Evolutionary conservation across 2,329 filamentous ascomycete species (phyloP).

Genomic region (Kalaharituber pfeilii): DNA sequence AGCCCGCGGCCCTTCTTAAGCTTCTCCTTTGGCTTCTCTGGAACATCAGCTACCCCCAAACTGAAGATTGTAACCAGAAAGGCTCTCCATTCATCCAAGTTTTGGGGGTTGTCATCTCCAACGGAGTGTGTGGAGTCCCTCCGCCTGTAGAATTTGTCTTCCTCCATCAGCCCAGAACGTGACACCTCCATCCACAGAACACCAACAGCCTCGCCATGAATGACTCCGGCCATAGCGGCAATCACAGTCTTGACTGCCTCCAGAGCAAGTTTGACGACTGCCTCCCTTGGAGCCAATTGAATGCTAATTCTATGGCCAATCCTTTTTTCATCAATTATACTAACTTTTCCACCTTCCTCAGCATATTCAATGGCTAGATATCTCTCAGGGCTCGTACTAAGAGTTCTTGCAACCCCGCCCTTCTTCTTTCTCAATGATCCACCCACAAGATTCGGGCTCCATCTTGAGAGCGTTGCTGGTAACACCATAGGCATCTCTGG

Average conservation of each 20-base stretch:
- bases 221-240: constrained; percentile 14
- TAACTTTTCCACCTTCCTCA: constrained; percentile 20
- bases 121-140: background rate
- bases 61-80: constrained; percentile 22
- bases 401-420: constrained; percentile 20
- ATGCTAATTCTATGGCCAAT: constrained; percentile 21
- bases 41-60: constrained; percentile 19
- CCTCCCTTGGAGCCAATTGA: constrained; percentile 20
- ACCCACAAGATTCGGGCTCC: constrained; percentile 21
- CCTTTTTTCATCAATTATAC: constrained; percentile 21
- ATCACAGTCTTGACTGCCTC: constrained; percentile 20
- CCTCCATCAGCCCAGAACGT: constrained; percentile 12
- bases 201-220: constrained; percentile 20
- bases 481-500: constrained; percentile 16
- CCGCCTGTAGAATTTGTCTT: background rate
- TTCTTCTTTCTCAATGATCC: constrained; percentile 21
- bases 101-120: background rate
- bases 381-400: constrained; percentile 19
- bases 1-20: constrained; percentile 18
- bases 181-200: constrained; percentile 21
- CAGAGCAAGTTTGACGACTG: constrained; percentile 19
- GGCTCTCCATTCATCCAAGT: constrained; percentile 19
- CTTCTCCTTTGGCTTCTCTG: constrained; percentile 17
- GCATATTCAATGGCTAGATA: constrained; percentile 18
- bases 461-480: constrained; percentile 20